Base-by-base conservation (phyloP, 1,284 basidiomycete species). In the Volvariella surrecta region DNA sequence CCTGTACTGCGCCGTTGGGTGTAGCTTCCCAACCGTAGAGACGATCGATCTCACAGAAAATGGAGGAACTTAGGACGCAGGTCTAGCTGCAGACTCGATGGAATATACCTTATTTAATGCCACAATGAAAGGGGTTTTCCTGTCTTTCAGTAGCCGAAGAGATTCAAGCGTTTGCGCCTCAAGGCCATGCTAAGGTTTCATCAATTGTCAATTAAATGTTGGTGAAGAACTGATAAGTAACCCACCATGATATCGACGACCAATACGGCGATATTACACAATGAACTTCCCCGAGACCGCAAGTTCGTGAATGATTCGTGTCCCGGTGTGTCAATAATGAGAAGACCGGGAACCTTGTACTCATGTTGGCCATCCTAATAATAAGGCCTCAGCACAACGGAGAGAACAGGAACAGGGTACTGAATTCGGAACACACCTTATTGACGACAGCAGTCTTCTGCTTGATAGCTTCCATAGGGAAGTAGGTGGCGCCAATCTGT, bases 401-500 rank as follows among this genome's bases (percentile, higher is more conserved):
- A 13, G 28, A 2, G 7, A n/a, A 8, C 34, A n/a, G 31, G 19
- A 21, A n/a, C 41, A 40, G 32, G 20, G 22, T 24, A 37, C 40
- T 19, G 8, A 16, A 6, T 28, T 28, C 37, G 21, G 2, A 31
- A 59, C 63, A 42, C 50, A 82, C 87, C 66, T 79, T 86, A 67
- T 97, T 95, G 64, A 99, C 70, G 15, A 96, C 92, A 15, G 73
- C 71, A 1, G 95, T 98, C 74, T 99, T 99, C 45, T 79, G 78
- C 64, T 86, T 81, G 61, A 99, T 96, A 4, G 93, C 92, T n/a
- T 94, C 89, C 40, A 88, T 84, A 39, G 96, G 96, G 82, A 99
- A 99, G 73, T 96, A 99, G 0, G 96, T 99, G n/a, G 96, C 96
- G 74, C 96, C 96, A 54, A 99, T 99, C 62, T 99, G 96, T 66